Conservation (phyloP, 1,139 yeast species). For the Meyerozyma smithsonii region DNA sequence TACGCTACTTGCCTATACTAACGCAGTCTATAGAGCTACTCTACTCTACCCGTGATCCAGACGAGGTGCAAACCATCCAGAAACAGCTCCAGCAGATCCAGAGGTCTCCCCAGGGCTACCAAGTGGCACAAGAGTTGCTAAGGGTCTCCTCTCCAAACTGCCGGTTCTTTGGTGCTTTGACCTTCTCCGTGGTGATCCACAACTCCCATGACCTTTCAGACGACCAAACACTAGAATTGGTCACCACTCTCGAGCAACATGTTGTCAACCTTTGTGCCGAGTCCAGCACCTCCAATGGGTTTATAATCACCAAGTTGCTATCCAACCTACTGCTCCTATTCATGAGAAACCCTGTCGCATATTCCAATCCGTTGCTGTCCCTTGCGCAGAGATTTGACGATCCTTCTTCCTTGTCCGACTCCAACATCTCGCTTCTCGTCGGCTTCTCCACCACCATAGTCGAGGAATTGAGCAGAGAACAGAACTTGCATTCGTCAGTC, state of each 20-base stretch:
- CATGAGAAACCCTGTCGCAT: slow-evolving; percentile 25
- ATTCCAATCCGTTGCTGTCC: neutral
- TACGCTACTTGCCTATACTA: neutral
- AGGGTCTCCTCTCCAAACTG: slow-evolving; percentile 42
- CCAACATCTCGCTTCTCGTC: slow-evolving; percentile 10
- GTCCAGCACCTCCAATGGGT: slow-evolving; percentile 10
- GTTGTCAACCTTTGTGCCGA: neutral
- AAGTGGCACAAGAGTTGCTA: slow-evolving; percentile 47
- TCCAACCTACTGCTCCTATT: slow-evolving; percentile 55
- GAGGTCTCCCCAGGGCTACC: slow-evolving; percentile 45
- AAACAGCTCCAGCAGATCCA: slow-evolving; percentile 51
- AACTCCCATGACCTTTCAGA: slow-evolving; percentile 16
- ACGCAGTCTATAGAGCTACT: slow-evolving; percentile 34
- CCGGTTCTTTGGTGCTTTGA: slow-evolving; percentile 69
- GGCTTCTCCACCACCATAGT: slow-evolving; percentile 39
- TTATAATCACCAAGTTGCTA: slow-evolving; percentile 31
- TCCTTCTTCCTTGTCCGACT: neutral
- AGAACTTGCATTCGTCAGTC: slow-evolving; percentile 4
- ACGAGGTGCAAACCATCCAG: slow-evolving; percentile 44
- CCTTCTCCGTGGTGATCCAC: slow-evolving; percentile 56
- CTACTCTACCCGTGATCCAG: slow-evolving; percentile 39
- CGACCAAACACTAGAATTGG: neutral
- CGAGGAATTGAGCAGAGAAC: slow-evolving; percentile 44
- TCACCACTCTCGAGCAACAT: neutral
- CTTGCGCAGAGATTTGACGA: neutral